phyloP scores from a whole-genome alignment of 352 stramenopile genomes.

The Nannochloropsis limnetica region DNA sequence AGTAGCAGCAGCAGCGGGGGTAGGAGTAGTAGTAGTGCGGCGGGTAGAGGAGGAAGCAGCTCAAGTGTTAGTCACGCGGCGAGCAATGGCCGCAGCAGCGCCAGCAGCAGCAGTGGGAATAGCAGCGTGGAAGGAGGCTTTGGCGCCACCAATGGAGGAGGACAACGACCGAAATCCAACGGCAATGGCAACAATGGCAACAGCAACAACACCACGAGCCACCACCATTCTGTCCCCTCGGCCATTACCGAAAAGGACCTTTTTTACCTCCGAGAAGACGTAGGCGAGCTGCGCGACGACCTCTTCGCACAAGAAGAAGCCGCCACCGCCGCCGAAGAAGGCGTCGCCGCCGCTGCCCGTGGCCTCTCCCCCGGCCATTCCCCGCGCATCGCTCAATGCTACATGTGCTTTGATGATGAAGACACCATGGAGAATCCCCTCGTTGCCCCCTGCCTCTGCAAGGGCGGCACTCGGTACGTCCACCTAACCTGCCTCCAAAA shows the following conservation, averaged over 20 bases:
- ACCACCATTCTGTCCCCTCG: neutral
- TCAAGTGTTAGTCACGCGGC: slow-evolving; percentile 33
- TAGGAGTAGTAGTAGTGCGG: slow-evolving; percentile 71
- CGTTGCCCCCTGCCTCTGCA: slow-evolving; percentile 76
- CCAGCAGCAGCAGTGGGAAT: neutral
- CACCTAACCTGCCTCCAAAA: slow-evolving; percentile 79
- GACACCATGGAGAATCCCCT: slow-evolving; percentile 71
- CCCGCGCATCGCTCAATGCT: slow-evolving; percentile 58
- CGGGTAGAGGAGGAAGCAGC: slow-evolving; percentile 67
- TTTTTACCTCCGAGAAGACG: slow-evolving; percentile 38
- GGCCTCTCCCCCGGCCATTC: slow-evolving; percentile 34
- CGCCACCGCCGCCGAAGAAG: slow-evolving; percentile 1
- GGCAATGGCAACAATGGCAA: neutral
- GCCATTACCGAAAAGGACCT: neutral
- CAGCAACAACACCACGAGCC: neutral
- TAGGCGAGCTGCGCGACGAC: slow-evolving; percentile 45
- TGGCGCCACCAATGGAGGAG: neutral
- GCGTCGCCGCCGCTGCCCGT: neutral
- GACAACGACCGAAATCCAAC: neutral
- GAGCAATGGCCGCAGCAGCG: neutral
- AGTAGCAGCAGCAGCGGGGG: slow-evolving; percentile 61
- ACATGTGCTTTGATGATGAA: slow-evolving; percentile 84
- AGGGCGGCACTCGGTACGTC: slow-evolving; percentile 79
- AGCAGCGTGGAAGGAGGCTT: neutral
- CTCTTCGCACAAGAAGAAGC: slow-evolving; percentile 51